A percentile compares a stretch with the other conserved stretches of the same genome.
Evolutionary conservation across 768 basidiomycete species (phyloP).

Genomic region (Boletus reticulatus): DNA sequence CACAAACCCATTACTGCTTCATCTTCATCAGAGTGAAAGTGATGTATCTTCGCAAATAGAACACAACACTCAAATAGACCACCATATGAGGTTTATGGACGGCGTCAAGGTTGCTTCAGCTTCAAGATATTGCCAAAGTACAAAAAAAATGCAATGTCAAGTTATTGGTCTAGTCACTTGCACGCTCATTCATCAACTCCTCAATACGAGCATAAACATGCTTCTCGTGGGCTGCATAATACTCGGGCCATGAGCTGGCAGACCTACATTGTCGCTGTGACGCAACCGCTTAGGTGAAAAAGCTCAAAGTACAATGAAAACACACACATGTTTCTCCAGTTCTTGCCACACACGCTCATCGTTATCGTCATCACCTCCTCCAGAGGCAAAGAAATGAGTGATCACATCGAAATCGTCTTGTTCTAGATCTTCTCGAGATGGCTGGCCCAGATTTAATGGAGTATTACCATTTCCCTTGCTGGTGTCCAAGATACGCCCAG

Average conservation of each 20-base stretch:
- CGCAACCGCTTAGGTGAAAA: background rate
- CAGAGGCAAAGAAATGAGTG: conserved; percentile 52
- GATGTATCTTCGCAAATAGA: conserved; percentile 8
- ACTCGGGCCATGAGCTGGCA: conserved; percentile 46
- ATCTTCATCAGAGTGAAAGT: conserved; percentile 19
- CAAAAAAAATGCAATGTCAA: background rate
- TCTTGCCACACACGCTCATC: conserved; percentile 53
- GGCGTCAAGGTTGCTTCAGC: background rate
- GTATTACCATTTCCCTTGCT: background rate
- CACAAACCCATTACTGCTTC: conserved; percentile 21
- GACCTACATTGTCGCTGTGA: conserved; percentile 41
- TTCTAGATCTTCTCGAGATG: conserved; percentile 14
- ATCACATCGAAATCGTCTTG: conserved; percentile 50
- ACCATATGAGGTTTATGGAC: background rate
- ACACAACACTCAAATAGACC: conserved; percentile 13
- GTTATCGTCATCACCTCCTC: conserved; percentile 45
- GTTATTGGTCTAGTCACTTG: conserved; percentile 4
- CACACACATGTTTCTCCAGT: conserved; percentile 45
- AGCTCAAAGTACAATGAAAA: background rate
- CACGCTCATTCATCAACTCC: conserved; percentile 22
- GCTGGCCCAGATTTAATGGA: background rate
- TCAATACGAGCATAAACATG: conserved; percentile 44
- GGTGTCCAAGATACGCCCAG: background rate
- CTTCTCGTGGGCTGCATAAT: conserved; percentile 44
- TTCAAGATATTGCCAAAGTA: conserved; percentile 2